These are phyloP conservation scores for Trichosporon sp. DNA, from an alignment of 1,284 basidiomycete species.

Conservation along the genomic window DNA sequence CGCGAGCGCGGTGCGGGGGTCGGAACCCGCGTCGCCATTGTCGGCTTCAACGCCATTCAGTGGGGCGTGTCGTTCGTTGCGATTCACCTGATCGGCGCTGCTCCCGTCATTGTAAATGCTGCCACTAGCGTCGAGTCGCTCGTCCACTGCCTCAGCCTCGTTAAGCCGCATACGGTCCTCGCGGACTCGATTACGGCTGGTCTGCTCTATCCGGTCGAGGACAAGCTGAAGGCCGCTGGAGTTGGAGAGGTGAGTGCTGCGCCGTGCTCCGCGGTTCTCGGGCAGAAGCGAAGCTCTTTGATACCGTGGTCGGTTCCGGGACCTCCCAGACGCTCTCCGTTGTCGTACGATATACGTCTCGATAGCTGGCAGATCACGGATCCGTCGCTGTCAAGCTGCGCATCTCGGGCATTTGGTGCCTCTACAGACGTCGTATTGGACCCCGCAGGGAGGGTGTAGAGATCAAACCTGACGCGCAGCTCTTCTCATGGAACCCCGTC, in stretches of 20 bases:
- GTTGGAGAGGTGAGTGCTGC: constrained; percentile 4
- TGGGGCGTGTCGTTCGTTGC: constrained; percentile 37
- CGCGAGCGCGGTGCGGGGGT: constrained; percentile 23
- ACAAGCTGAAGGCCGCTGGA: not conserved
- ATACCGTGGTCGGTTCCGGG: no score
- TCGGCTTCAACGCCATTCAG: constrained; percentile 28
- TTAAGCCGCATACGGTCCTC: constrained; percentile 24
- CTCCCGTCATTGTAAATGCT: constrained; percentile 36
- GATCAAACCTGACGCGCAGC: not conserved
- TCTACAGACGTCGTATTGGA: no score
- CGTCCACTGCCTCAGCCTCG: constrained; percentile 25
- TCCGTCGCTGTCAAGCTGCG: no score
- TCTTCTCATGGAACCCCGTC: constrained; percentile 5
- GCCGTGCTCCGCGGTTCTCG: no score
- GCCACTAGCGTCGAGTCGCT: constrained; percentile 15
- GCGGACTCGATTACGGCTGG: constrained; percentile 23
- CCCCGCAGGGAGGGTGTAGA: no score
- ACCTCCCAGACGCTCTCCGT: no score
- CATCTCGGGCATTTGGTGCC: no score
- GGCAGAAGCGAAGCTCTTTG: no score
- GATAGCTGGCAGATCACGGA: no score
- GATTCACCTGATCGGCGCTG: constrained; percentile 37
- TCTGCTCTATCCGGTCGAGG: not conserved
- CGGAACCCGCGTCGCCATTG: constrained; percentile 33
- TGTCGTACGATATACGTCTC: no score